Conservation (phyloP, 306 rosid species). For the Malus domestica region ASM211411v1 NC_041791.1:446001-446500, state of each 20-base stretch:
- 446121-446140: constrained; percentile 89
- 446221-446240: constrained; percentile 64
- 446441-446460: constrained; percentile 93
- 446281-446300: constrained; percentile 83
- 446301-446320: constrained; percentile 78
- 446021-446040: constrained; percentile 95
- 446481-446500: constrained; percentile 90
- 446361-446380: constrained; percentile 93
- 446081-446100: constrained; percentile 98
- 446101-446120: constrained; percentile 77
- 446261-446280: constrained; percentile 70
- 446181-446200: constrained; percentile 60
- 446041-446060: constrained; percentile 86
- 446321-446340: constrained; percentile 91
- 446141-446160: constrained; percentile 97
- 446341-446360: constrained; percentile 89
- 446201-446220: constrained; percentile 78
- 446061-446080: constrained; percentile 95
- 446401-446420: constrained; percentile 71
- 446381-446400: constrained; percentile 56
- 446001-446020: constrained; percentile 83
- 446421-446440: constrained; percentile 95
- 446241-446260: constrained; percentile 61
- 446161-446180: constrained; percentile 91
- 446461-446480: constrained; percentile 99